These are phyloP conservation scores for Chenopodium quinoa DNA, from an alignment of 148 eudicot genomes.

Conservation along the genomic window DNA sequence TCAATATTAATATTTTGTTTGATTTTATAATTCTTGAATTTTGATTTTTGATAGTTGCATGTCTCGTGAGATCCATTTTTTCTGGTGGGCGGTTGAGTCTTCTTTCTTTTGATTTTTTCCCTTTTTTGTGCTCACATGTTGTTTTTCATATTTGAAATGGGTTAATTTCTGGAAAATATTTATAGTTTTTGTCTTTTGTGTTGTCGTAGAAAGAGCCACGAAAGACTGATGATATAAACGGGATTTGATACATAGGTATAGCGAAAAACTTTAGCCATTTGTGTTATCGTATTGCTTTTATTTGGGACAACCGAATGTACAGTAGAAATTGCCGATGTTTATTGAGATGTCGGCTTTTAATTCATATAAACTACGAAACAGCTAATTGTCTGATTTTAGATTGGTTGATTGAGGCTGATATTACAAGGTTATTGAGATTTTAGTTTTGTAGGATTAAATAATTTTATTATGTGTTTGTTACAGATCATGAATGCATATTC, in stretches of 20 bases:
- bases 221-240: too few species aligned
- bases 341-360: too few species aligned
- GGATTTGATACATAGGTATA: too few species aligned
- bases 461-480: constrained; percentile 8
- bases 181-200: too few species aligned
- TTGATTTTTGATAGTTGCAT: constrained; percentile 5
- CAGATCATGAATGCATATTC: constrained; percentile 31
- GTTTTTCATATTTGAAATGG: not conserved
- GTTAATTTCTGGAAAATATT: not conserved
- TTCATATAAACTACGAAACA: too few species aligned
- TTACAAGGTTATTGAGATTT: too few species aligned
- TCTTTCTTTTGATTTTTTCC: not conserved
- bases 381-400: too few species aligned
- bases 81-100: not conserved
- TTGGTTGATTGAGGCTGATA: not conserved
- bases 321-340: too few species aligned
- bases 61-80: not conserved
- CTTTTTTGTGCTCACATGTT: not conserved
- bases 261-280: too few species aligned
- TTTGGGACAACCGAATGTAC: too few species aligned
- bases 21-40: not conserved
- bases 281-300: too few species aligned
- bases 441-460: not conserved
- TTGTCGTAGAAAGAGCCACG: too few species aligned
- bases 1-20: not conserved